Conservation (phyloP, 768 basidiomycete species). For the Calocera cornea region DNA sequence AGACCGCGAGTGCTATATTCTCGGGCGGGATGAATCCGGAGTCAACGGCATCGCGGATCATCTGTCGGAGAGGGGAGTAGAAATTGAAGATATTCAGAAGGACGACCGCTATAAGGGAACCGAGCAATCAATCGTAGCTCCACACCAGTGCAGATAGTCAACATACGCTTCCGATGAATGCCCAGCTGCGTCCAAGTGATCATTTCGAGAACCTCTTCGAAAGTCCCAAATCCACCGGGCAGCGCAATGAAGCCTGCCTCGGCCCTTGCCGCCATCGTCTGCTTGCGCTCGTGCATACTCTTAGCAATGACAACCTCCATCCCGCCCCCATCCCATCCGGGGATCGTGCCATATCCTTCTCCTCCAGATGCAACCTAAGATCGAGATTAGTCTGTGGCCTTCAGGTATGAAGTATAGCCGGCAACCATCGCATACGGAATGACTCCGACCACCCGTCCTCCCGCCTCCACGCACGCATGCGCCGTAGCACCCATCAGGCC, state of each 20-base stretch:
- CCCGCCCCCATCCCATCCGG: constrained; percentile 17
- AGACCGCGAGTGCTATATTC: constrained; percentile 49
- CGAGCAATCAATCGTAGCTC: neutral
- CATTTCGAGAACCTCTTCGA: constrained; percentile 89
- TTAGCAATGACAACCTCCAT: constrained; percentile 47
- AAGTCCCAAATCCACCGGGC: constrained; percentile 90
- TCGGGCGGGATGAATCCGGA: constrained; percentile 59
- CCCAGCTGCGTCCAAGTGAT: constrained; percentile 90
- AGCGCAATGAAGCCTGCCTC: constrained; percentile 68
- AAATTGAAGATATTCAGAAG: constrained; percentile 75
- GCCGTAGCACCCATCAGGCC: constrained; percentile 85
- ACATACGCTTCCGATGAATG: constrained; percentile 69
- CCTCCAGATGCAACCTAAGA: constrained; percentile 9
- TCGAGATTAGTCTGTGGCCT: neutral
- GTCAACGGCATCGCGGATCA: constrained; percentile 52
- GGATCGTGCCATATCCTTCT: constrained; percentile 14
- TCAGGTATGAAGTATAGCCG: too few species aligned
- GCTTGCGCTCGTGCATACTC: constrained; percentile 81
- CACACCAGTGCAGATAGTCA: neutral
- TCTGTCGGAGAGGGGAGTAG: constrained; percentile 66
- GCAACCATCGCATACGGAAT: constrained; percentile 68
- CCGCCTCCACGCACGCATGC: constrained; percentile 43
- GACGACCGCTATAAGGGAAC: constrained; percentile 48
- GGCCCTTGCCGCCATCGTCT: constrained; percentile 73
- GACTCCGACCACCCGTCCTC: constrained; percentile 65